Base-by-base conservation (phyloP, 257 asterid species). In the Fraxinus americana region DNA sequence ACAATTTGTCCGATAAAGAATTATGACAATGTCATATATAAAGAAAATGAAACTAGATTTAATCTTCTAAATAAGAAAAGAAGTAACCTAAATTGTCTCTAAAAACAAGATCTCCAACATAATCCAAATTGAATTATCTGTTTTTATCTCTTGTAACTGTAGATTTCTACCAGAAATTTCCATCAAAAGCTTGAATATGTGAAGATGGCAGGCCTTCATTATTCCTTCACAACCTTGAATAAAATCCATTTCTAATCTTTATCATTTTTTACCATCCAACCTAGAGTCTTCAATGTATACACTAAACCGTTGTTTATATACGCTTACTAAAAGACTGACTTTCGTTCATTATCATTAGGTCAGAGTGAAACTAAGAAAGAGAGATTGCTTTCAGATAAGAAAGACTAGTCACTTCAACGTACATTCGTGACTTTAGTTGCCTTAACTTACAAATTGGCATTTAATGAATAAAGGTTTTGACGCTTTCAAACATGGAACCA, bases 391-490 rank as follows among this genome's bases (percentile, higher is more conserved):
- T 29, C 32, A 2, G 32, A 29, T 29, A 29, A 29, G 32, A 29
- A 29, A 32, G 34, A 32, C 34, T 32, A 32, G 34, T 32, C 34
- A 32, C 4, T 32, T 32, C 2, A 32, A 32, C 34, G 4, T 32
- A 32, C 34, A 4, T 32, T 32, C 34, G 34, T 32, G 34, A 32
- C 34, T 32, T 32, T 32, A 32, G 34, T 32, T 30, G 34, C 34
- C 34, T 32, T 32, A 32, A 32, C 4, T 14, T 8, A 27, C 61
- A 14, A 52, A 17, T 38, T 45, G 19, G 75, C 61, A 50, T 27
- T 67, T 19, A 59, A 23, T 12, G 23, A 39, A 32, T 70, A 77
- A 75, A 52, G 67, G 29, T 80, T 1, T 36, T 66, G 2, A 78
- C 67, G 59, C 70, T 35, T 27, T 17, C 61, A 61, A 45, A 45